Conservation (phyloP, 1,284 basidiomycete genomes). For the Naganishia cerealis region DNA sequence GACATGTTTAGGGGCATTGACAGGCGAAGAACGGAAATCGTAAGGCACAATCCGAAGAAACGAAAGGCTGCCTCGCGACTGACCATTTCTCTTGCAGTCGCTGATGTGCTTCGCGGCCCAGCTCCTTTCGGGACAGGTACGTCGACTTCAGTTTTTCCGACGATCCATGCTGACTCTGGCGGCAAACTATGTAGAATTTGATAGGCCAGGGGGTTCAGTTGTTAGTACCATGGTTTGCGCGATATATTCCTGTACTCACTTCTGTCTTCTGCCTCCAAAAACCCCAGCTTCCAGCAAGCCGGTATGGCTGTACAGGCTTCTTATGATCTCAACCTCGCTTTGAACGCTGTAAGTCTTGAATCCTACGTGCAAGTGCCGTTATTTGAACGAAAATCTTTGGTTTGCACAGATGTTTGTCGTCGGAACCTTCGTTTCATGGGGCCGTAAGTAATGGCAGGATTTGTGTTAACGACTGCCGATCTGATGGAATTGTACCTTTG, state of each 20-base stretch:
- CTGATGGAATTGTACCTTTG: background rate
- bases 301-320: slow-evolving; percentile 45
- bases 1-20: slow-evolving; percentile 43
- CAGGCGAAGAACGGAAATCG: slow-evolving; percentile 36
- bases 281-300: slow-evolving; percentile 42
- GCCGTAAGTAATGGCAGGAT: slow-evolving; percentile 10
- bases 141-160: background rate
- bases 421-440: slow-evolving; percentile 51
- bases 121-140: slow-evolving; percentile 19
- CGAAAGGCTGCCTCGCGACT: background rate
- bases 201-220: slow-evolving; percentile 33
- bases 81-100: background rate
- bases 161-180: slow-evolving; percentile 5
- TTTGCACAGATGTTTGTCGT: slow-evolving; percentile 36
- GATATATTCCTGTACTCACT: no score
- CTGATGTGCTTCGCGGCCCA: slow-evolving; percentile 33
- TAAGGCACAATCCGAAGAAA: slow-evolving; percentile 7
- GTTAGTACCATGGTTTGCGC: background rate
- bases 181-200: slow-evolving; percentile 22
- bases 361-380: slow-evolving; percentile 33
- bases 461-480: background rate
- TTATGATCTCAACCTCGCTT: slow-evolving; percentile 47
- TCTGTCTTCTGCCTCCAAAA: background rate
- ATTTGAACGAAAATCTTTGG: slow-evolving; percentile 35
- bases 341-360: slow-evolving; percentile 42